These are phyloP conservation scores for Dioscorea zingiberensis DNA, from an alignment of 106 monocot genomes.

Conservation along the genomic window DNA sequence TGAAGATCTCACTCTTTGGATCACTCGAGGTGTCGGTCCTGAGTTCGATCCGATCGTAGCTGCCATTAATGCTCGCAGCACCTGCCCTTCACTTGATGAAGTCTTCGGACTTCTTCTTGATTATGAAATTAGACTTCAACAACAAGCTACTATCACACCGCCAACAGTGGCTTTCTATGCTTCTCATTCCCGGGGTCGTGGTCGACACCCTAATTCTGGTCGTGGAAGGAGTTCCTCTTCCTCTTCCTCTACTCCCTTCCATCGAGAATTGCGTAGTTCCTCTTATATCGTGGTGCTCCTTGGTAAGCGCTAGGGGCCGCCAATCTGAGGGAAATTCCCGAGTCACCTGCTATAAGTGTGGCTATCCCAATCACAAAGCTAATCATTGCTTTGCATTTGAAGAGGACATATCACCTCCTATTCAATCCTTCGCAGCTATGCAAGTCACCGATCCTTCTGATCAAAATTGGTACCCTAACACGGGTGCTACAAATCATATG, in stretches of 20 bases:
- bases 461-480: neutral
- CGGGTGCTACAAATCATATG: neutral
- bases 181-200: neutral
- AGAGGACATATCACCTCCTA: neutral
- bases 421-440: conserved; percentile 4
- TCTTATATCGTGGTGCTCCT: neutral
- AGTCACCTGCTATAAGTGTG: conserved; percentile 3
- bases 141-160: no score
- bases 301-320: neutral
- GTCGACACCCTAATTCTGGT: neutral
- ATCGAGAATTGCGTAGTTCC: neutral
- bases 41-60: neutral
- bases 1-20: neutral
- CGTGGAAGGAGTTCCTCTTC: neutral
- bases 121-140: no score
- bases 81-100: neutral
- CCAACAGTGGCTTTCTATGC: neutral
- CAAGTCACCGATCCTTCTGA: neutral
- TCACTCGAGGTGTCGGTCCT: neutral
- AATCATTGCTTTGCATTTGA: neutral
- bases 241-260: no score
- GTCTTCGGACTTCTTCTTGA: no score
- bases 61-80: neutral
- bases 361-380: neutral
- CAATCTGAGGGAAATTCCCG: neutral